Evolutionary conservation across 768 basidiomycete genomes (phyloP).

Genomic region (Harrya chromipes): DNA sequence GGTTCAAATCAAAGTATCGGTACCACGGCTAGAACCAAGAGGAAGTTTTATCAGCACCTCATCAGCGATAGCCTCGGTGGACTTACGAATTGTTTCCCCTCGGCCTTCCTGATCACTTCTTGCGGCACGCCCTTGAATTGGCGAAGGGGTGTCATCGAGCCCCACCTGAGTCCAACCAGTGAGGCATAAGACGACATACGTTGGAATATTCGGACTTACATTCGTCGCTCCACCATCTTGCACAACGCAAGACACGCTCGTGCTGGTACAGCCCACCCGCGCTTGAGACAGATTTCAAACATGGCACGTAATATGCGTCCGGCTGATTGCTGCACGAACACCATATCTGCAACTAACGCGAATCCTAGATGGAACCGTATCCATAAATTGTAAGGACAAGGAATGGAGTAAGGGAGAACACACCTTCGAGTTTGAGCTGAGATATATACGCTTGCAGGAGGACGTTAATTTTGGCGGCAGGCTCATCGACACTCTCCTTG

Average conservation of each 20-base stretch:
- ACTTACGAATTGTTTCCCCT: constrained; percentile 94
- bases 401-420: constrained; percentile 1
- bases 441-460: constrained; percentile 94
- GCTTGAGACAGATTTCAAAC: constrained; percentile 96
- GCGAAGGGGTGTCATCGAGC: constrained; percentile 93
- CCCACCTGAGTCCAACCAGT: constrained; percentile 63
- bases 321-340: constrained; percentile 96
- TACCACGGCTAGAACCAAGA: constrained; percentile 73
- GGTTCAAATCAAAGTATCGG: constrained; percentile 90
- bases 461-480: constrained; percentile 96
- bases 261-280: constrained; percentile 96
- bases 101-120: constrained; percentile 86
- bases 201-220: constrained; percentile 44
- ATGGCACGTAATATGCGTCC: constrained; percentile 96
- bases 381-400: background rate
- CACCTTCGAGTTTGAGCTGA: constrained; percentile 86
- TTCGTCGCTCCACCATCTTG: constrained; percentile 91
- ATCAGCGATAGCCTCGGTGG: constrained; percentile 25
- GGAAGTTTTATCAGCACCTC: background rate
- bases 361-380: constrained; percentile 46
- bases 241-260: constrained; percentile 89
- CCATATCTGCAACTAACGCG: constrained; percentile 87
- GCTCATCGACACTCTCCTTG: constrained; percentile 95
- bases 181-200: background rate
- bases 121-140: constrained; percentile 91